phyloP scores from a whole-genome alignment of 1,139 yeast species.

The Saccharomycopsis hybrid region DNA sequence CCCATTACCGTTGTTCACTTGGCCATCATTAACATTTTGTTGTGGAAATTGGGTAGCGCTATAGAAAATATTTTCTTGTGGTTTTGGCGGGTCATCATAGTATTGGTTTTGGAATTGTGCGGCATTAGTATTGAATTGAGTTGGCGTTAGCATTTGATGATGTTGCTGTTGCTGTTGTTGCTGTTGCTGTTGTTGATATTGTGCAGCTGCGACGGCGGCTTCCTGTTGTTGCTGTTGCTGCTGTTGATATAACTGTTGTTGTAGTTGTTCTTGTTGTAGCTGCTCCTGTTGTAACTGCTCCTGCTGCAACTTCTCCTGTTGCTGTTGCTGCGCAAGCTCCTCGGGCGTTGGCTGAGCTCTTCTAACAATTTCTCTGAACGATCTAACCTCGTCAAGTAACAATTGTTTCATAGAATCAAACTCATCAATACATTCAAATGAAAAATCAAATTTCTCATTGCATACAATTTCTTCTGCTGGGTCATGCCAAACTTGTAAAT shows the following conservation, averaged over 20 bases:
- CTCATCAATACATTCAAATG: slow-evolving; percentile 84
- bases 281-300: too few species aligned
- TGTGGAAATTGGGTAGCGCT: too few species aligned
- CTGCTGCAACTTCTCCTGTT: too few species aligned
- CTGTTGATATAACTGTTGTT: slow-evolving; percentile 24
- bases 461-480: slow-evolving; percentile 92
- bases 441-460: slow-evolving; percentile 75
- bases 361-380: slow-evolving; percentile 76
- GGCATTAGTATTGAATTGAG: slow-evolving; percentile 14
- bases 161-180: slow-evolving; percentile 25
- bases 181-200: slow-evolving; percentile 26
- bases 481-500: slow-evolving; percentile 91
- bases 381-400: slow-evolving; percentile 75
- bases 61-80: slow-evolving; percentile 30
- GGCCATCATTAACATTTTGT: not conserved
- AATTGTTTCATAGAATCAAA: slow-evolving; percentile 67
- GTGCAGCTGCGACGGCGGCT: too few species aligned
- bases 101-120: slow-evolving; percentile 1
- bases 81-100: slow-evolving; percentile 36
- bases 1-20: too few species aligned
- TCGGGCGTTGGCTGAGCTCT: slow-evolving; percentile 38
- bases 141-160: slow-evolving; percentile 22
- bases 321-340: slow-evolving; percentile 20
- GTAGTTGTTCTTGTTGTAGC: slow-evolving; percentile 23
- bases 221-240: slow-evolving; percentile 26